Evolutionary conservation across 768 basidiomycete species (phyloP).

Genomic region (Tremella yokohamensis): DNA sequence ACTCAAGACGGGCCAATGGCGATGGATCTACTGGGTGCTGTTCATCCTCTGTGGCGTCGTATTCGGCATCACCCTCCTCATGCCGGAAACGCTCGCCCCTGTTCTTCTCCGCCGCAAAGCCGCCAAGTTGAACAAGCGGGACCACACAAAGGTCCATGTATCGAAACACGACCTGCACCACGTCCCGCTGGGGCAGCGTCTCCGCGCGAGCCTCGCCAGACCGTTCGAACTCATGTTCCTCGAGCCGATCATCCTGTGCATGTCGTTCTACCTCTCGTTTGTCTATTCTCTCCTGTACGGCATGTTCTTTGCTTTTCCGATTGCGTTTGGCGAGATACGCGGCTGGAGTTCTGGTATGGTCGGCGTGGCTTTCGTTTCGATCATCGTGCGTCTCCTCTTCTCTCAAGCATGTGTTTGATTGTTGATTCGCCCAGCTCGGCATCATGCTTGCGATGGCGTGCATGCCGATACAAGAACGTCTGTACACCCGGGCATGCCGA

Average conservation of each 20-base stretch:
- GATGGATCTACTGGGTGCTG: slow-evolving; percentile 42
- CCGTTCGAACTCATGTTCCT: slow-evolving; percentile 57
- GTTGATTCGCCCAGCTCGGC: slow-evolving; percentile 15
- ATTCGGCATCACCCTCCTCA: slow-evolving; percentile 29
- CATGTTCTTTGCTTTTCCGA: slow-evolving; percentile 38
- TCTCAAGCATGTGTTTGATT: neutral
- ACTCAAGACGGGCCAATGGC: slow-evolving; percentile 26
- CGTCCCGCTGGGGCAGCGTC: slow-evolving; percentile 49
- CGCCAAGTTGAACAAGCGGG: slow-evolving; percentile 38
- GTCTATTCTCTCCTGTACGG: slow-evolving; percentile 41
- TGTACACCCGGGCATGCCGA: slow-evolving; percentile 20
- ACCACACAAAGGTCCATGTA: slow-evolving; percentile 36
- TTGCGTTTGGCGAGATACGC: slow-evolving; percentile 32
- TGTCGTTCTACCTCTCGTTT: slow-evolving; percentile 36
- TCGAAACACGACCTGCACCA: slow-evolving; percentile 33
- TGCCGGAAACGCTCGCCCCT: slow-evolving; percentile 51
- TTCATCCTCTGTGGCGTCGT: slow-evolving; percentile 26
- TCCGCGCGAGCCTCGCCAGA: slow-evolving; percentile 60
- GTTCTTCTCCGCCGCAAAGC: slow-evolving; percentile 47
- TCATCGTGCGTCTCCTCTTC: slow-evolving; percentile 23
- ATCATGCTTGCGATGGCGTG: slow-evolving; percentile 23
- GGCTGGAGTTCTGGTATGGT: slow-evolving; percentile 31
- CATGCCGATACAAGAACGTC: slow-evolving; percentile 36
- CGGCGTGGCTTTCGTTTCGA: slow-evolving; percentile 28
- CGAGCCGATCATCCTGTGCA: slow-evolving; percentile 36